phyloP scores from a whole-genome alignment of 176 grass and related monocot genomes.

The Hyparrhenia diplandra region DNA sequence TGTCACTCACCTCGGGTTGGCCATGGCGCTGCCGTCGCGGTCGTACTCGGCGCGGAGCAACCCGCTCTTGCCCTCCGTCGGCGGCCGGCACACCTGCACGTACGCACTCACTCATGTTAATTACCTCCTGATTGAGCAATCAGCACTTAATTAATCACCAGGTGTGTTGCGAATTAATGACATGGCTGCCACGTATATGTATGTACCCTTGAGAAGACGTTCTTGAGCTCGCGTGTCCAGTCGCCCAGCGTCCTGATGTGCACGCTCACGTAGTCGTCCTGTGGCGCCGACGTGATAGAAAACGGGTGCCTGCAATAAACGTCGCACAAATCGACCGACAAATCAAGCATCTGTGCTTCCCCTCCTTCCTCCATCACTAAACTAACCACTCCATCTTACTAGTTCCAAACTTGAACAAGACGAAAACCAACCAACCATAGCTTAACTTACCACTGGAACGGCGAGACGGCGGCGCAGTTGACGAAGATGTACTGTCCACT shows the following conservation, averaged over 20 bases:
- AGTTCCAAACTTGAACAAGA: too few species aligned
- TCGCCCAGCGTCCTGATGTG: conserved; percentile 90
- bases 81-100: conserved; percentile 69
- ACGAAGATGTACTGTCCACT: conserved; percentile 96
- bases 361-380: too few species aligned
- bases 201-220: conserved; percentile 66
- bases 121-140: too few species aligned
- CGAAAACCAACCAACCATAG: too few species aligned
- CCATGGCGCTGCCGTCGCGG: conserved; percentile 34
- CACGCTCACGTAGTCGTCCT: conserved; percentile 83
- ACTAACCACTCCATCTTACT: background rate
- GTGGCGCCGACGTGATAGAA: conserved; percentile 90
- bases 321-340: background rate
- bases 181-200: too few species aligned
- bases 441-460: conserved; percentile 69
- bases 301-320: conserved; percentile 70
- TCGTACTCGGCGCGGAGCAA: conserved; percentile 83
- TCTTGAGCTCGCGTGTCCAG: conserved; percentile 93
- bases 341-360: background rate
- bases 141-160: too few species aligned
- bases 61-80: conserved; percentile 76
- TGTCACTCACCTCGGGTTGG: conserved; percentile 51
- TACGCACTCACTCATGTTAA: too few species aligned
- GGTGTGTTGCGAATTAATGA: too few species aligned
- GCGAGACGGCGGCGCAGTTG: conserved; percentile 90